Conservation (phyloP, 169 alveolate species). For the Amoebophrya sp. region DNA sequence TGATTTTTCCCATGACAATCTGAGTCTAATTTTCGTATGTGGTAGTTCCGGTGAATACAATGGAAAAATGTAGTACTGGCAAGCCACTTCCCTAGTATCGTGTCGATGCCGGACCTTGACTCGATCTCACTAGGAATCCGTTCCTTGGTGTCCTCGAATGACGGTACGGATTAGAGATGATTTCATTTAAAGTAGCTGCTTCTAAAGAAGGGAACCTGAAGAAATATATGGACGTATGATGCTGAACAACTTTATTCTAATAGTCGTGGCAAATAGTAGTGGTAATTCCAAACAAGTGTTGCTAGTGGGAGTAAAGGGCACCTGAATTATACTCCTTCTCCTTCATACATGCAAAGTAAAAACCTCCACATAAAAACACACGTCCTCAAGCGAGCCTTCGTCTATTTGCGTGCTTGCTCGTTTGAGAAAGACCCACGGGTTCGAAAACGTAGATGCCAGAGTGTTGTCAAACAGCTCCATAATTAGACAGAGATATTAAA, state of each 20-base stretch:
- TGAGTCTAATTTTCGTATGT: no score
- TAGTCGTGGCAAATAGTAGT: no score
- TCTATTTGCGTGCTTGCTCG: conserved; percentile 39
- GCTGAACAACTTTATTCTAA: no score
- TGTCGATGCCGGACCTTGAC: conserved; percentile 48
- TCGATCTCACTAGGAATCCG: conserved; percentile 44
- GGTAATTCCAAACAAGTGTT: no score
- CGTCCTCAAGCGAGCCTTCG: not conserved
- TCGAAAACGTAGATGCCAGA: conserved; percentile 49
- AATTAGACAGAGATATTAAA: conserved; percentile 42
- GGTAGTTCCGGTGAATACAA: no score
- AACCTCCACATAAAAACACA: not conserved
- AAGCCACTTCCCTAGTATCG: conserved; percentile 19
- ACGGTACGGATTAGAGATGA: conserved; percentile 41
- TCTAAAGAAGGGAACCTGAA: no score
- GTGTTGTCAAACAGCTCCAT: conserved; percentile 50
- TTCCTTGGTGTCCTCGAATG: conserved; percentile 51
- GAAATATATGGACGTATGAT: no score
- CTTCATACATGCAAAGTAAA: no score
- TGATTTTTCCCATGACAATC: no score
- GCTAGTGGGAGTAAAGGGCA: no score
- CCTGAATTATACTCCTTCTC: not conserved
- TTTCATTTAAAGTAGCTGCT: no score
- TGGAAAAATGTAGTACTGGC: no score
- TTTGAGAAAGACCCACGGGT: conserved; percentile 54